phyloP scores from a whole-genome alignment of 441 rosid species.

The Corymbia citriodora region DNA sequence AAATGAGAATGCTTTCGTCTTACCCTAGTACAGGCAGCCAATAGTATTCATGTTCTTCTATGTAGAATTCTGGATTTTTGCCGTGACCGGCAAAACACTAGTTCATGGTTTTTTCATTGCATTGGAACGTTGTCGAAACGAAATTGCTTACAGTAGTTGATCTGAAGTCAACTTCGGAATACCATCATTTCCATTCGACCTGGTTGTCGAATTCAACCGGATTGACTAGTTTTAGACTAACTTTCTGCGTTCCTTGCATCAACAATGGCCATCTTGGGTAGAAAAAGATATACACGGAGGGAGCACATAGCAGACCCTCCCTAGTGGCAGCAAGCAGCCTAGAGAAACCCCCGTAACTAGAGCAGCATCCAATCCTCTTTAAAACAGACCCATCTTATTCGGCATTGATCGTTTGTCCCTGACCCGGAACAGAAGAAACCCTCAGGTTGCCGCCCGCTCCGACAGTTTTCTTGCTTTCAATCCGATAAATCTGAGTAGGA shows the following conservation, averaged over 20 bases:
- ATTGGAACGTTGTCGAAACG: background rate
- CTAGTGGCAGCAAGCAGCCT: background rate
- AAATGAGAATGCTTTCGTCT: background rate
- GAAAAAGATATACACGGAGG: background rate
- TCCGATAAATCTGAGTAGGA: constrained; percentile 16
- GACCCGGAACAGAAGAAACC: constrained; percentile 5
- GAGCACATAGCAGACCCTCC: background rate
- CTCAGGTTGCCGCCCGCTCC: constrained; percentile 13
- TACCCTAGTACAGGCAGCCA: background rate
- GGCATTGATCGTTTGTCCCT: constrained; percentile 19
- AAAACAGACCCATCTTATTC: constrained; percentile 13
- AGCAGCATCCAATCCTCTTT: constrained; percentile 22
- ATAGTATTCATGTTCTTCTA: background rate
- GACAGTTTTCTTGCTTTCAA: constrained; percentile 18
- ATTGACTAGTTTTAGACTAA: background rate
- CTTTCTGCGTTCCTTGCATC: background rate
- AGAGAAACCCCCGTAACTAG: background rate
- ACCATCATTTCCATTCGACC: background rate
- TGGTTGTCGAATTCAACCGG: background rate
- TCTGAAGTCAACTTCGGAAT: background rate
- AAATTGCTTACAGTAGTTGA: background rate
- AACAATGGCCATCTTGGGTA: background rate
- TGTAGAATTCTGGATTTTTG: background rate
- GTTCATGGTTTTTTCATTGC: background rate
- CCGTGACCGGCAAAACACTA: background rate